A percentile compares a stretch with the other conserved stretches of the same genome.
Evolutionary conservation across 129 eudicot species (phyloP).

Genomic region (Apium graveolens): DNA sequence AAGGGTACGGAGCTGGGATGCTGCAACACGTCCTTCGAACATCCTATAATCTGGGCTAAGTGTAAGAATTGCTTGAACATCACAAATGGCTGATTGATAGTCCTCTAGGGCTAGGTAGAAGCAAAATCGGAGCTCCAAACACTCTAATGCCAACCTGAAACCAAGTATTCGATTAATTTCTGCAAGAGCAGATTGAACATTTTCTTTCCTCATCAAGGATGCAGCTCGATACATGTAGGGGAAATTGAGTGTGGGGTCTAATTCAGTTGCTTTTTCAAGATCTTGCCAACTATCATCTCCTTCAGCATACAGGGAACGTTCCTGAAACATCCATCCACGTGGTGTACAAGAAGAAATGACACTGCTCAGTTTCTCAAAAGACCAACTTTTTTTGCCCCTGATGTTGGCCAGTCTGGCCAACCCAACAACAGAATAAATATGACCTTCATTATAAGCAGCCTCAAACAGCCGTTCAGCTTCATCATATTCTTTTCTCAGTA

Average conservation of each 20-base stretch:
- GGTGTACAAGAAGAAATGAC: slow-evolving; percentile 55
- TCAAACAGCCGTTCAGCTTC: slow-evolving; percentile 66
- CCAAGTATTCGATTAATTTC: slow-evolving; percentile 84
- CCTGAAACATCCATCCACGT: slow-evolving; percentile 98
- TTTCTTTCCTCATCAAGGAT: slow-evolving; percentile 72
- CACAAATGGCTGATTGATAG: slow-evolving; percentile 74
- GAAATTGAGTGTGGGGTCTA: slow-evolving; percentile 87
- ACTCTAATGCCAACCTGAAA: slow-evolving; percentile 77
- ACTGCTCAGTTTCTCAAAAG: slow-evolving; percentile 53
- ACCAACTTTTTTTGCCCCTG: slow-evolving; percentile 41
- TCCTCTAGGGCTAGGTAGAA: slow-evolving; percentile 84
- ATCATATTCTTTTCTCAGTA: slow-evolving; percentile 67
- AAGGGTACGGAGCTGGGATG: slow-evolving; percentile 70
- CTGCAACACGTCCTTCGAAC: slow-evolving; percentile 90
- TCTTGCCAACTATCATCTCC: slow-evolving; percentile 60
- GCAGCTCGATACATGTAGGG: slow-evolving; percentile 98
- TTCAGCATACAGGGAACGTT: slow-evolving; percentile 71
- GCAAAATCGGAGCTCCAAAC: slow-evolving; percentile 88
- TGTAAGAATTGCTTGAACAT: slow-evolving; percentile 88
- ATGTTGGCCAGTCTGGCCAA: slow-evolving; percentile 71
- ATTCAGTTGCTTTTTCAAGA: slow-evolving; percentile 71
- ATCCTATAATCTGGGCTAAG: slow-evolving; percentile 69
- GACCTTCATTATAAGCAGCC: slow-evolving; percentile 65
- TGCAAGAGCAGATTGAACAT: slow-evolving; percentile 56
- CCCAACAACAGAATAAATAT: slow-evolving; percentile 74